Conservation (phyloP, 176 grass and related monocot genomes). For the Lolium perenne region DNA sequence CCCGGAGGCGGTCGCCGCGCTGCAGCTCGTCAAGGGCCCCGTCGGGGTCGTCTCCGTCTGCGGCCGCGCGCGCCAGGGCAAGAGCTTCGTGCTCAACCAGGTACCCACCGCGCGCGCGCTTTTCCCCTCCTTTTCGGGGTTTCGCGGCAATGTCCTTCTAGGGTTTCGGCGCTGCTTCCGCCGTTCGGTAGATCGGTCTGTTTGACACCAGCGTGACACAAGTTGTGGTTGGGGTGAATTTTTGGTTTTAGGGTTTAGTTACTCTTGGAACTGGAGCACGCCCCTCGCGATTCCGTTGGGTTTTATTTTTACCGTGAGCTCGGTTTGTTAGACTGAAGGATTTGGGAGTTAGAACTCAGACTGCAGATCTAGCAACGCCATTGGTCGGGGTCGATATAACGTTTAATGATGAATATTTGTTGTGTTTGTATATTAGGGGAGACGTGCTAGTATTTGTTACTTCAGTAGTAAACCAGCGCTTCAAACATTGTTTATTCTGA, state of each 20-base stretch:
- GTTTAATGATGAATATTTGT: neutral
- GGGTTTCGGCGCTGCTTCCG: conserved; percentile 24
- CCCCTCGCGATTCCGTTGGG: neutral
- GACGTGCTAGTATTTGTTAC: neutral
- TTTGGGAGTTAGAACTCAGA: neutral
- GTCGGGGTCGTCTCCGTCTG: conserved; percentile 92
- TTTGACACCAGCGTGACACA: neutral
- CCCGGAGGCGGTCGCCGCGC: conserved; percentile 78
- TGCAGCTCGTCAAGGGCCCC: conserved; percentile 91
- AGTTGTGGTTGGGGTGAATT: neutral
- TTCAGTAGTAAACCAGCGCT: neutral
- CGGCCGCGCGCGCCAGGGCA: conserved; percentile 92
- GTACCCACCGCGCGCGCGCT: conserved; percentile 26
- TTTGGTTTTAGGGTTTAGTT: conserved; percentile 39
- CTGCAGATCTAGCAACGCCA: neutral
- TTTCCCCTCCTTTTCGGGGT: neutral
- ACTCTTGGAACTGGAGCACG: neutral
- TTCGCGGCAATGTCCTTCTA: neutral
- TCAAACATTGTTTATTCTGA: neutral
- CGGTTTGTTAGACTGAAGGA: neutral
- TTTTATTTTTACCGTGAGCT: neutral
- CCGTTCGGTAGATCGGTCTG: neutral
- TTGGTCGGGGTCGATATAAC: neutral
- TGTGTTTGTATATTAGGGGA: neutral
- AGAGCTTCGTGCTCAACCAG: conserved; percentile 99